phyloP scores from a whole-genome alignment of 352 stramenopile species.

The Saprolegnia parasitica region DNA sequence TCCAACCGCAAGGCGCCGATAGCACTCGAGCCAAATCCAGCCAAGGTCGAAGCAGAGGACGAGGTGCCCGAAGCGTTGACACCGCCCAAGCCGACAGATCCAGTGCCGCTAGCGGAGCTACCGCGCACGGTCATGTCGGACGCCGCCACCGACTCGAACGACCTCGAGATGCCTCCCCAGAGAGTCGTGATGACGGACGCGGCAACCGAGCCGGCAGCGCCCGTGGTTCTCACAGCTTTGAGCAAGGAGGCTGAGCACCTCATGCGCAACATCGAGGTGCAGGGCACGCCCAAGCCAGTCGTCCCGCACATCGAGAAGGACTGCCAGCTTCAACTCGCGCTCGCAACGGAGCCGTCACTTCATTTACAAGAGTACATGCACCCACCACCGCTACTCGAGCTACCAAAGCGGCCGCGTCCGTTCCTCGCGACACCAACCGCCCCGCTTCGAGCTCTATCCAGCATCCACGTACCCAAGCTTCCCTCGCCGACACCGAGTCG shows the following conservation, averaged over 20 bases:
- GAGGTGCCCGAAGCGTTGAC: not conserved
- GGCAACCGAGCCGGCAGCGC: not conserved
- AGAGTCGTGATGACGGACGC: not conserved
- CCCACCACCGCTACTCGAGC: not conserved
- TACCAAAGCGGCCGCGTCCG: not conserved
- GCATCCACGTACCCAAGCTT: not conserved
- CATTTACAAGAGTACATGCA: conserved; percentile 26
- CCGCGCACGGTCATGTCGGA: not conserved
- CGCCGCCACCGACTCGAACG: conserved; percentile 19
- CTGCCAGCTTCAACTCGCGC: not conserved
- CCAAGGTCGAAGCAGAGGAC: not conserved
- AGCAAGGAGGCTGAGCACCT: conserved; percentile 11
- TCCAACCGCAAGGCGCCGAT: not conserved
- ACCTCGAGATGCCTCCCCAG: not conserved
- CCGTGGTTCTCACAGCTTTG: not conserved
- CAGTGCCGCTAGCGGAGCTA: not conserved
- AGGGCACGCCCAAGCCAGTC: conserved; percentile 1
- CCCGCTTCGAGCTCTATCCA: not conserved
- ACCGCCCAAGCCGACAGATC: not conserved
- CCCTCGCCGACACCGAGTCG: not conserved
- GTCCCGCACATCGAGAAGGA: not conserved
- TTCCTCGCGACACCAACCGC: not conserved
- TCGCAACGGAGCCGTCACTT: not conserved
- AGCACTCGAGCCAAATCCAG: not conserved
- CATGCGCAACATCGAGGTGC: not conserved